phyloP scores from a whole-genome alignment of 306 rosid species.

The Cyamopsis tetragonoloba region DNA sequence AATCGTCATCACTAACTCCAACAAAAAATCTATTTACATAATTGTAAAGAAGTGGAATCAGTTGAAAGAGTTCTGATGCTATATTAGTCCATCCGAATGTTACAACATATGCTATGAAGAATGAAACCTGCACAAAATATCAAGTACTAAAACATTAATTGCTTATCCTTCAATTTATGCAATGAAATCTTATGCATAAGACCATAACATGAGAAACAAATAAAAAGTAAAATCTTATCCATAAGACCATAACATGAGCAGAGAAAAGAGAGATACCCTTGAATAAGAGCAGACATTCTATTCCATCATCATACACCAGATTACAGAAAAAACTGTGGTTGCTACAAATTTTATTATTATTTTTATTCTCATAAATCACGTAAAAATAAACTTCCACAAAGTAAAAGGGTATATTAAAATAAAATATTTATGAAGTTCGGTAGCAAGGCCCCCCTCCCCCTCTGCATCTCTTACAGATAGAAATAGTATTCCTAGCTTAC shows the following conservation, averaged over 20 bases:
- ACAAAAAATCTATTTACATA: conserved; percentile 36
- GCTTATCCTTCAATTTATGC: background rate
- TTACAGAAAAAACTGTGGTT: background rate
- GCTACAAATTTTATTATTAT: background rate
- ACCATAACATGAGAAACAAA: background rate
- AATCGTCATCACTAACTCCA: conserved; percentile 37
- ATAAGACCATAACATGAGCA: background rate
- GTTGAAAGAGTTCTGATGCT: conserved; percentile 63
- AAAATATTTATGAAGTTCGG: background rate
- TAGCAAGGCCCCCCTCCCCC: background rate
- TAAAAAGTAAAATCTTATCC: background rate
- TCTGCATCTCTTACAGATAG: background rate
- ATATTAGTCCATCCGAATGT: conserved; percentile 61
- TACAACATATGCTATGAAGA: conserved; percentile 69
- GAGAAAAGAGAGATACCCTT: background rate
- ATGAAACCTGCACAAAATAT: conserved; percentile 70
- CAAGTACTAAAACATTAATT: conserved; percentile 12
- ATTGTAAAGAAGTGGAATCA: conserved; percentile 42
- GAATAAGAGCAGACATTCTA: background rate
- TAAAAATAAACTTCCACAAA: background rate
- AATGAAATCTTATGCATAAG: background rate
- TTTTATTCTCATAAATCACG: background rate
- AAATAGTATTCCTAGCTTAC: conserved; percentile 5
- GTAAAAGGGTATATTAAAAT: background rate
- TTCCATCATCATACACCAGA: background rate